Conservation (phyloP, 768 basidiomycete species). For the Suillus americanus region DNA sequence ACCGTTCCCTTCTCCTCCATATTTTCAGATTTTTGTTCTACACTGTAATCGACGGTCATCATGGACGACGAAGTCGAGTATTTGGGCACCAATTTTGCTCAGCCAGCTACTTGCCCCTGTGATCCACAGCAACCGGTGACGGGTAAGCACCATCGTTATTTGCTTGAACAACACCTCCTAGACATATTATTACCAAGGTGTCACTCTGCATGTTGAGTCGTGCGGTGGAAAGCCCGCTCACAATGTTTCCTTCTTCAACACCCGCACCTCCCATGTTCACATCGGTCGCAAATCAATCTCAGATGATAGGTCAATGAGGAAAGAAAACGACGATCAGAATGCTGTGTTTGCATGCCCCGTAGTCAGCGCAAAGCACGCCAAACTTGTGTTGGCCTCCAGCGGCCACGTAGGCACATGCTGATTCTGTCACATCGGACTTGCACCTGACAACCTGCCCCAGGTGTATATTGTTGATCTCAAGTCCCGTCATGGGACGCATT, state of each 20-base stretch:
- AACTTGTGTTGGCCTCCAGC: slow-evolving; percentile 68
- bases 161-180: slow-evolving; percentile 16
- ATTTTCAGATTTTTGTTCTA: slow-evolving; percentile 6
- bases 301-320: slow-evolving; percentile 39
- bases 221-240: slow-evolving; percentile 45
- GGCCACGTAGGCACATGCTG: slow-evolving; percentile 53
- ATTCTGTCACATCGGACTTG: slow-evolving; percentile 16
- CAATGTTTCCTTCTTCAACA: slow-evolving; percentile 51
- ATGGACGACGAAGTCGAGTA: slow-evolving; percentile 65
- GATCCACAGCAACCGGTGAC: slow-evolving; percentile 33
- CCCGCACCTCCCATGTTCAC: slow-evolving; percentile 49
- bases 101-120: slow-evolving; percentile 26
- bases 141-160: slow-evolving; percentile 37
- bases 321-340: slow-evolving; percentile 41
- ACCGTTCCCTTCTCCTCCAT: background rate
- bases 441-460: slow-evolving; percentile 36
- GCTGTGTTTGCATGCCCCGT: slow-evolving; percentile 77
- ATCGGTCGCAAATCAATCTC: slow-evolving; percentile 68
- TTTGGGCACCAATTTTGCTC: slow-evolving; percentile 44
- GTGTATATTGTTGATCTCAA: slow-evolving; percentile 67
- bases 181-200: slow-evolving; percentile 40
- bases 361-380: slow-evolving; percentile 77
- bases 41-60: slow-evolving; percentile 16
- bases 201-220: slow-evolving; percentile 59
- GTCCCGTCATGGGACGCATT: slow-evolving; percentile 77